Evolutionary conservation across 106 monocot genomes (phyloP).

Genomic region (Platanthera guangdongensis): DNA sequence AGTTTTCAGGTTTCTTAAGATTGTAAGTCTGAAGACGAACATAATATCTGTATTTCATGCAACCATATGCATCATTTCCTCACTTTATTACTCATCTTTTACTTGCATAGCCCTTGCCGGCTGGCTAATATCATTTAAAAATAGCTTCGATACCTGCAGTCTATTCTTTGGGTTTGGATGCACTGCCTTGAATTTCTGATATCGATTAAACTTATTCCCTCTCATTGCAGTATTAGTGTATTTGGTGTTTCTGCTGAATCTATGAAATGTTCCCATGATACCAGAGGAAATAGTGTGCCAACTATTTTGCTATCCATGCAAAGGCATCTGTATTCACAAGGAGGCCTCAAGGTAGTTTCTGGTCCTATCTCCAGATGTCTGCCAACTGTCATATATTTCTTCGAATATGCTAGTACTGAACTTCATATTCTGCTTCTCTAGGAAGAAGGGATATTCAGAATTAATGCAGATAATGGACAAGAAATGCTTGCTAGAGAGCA

Average conservation of each 20-base stretch:
- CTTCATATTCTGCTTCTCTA: slow-evolving; percentile 10
- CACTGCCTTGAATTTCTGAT: background rate
- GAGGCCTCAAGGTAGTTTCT: slow-evolving; percentile 38
- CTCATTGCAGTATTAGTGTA: slow-evolving; percentile 32
- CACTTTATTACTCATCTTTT: background rate
- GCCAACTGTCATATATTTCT: slow-evolving; percentile 2
- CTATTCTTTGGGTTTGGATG: background rate
- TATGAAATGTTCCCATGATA: slow-evolving; percentile 52
- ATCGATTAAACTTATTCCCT: background rate
- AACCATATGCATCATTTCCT: background rate
- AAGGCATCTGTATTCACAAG: slow-evolving; percentile 32
- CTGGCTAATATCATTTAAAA: background rate
- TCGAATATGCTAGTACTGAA: background rate
- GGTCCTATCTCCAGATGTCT: background rate
- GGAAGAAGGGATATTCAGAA: slow-evolving; percentile 50
- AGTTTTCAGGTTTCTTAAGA: background rate
- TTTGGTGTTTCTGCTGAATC: slow-evolving; percentile 59
- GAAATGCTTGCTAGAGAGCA: slow-evolving; percentile 33
- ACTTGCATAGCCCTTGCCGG: background rate
- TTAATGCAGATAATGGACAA: slow-evolving; percentile 39
- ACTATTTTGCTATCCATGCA: slow-evolving; percentile 53
- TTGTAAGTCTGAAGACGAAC: background rate
- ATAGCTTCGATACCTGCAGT: background rate
- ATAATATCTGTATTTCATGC: background rate
- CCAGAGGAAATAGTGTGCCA: slow-evolving; percentile 48